phyloP scores from a whole-genome alignment of 257 asterid species.

The Catharanthus roseus region DNA sequence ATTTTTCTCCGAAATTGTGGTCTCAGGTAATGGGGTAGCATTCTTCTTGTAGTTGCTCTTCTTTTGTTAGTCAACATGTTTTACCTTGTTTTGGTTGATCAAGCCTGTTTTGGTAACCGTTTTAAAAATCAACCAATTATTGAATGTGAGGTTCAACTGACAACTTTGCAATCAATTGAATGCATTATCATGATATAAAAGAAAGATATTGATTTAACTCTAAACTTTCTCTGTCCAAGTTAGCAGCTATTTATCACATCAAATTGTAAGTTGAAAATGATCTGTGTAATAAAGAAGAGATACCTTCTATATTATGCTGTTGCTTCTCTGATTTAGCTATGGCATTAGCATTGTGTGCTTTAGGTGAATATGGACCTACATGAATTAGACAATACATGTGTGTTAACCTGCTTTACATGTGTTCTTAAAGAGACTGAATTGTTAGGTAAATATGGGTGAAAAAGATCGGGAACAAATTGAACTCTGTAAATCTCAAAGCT shows the following conservation, averaged over 20 bases:
- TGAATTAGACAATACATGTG: background rate
- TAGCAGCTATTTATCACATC: background rate
- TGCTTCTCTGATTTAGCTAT: background rate
- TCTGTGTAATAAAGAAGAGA: too few species aligned
- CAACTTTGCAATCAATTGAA: background rate
- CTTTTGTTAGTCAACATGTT: background rate
- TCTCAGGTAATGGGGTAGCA: constrained; percentile 44
- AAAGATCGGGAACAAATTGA: background rate
- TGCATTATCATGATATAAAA: background rate
- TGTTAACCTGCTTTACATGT: background rate
- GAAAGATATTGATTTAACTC: background rate
- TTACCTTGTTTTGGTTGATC: background rate
- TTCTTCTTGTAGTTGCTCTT: background rate
- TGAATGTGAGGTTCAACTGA: background rate
- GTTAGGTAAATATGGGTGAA: background rate
- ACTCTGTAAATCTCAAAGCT: background rate
- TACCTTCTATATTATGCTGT: background rate
- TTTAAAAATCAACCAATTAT: background rate
- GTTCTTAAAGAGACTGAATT: background rate
- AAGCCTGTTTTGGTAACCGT: background rate
- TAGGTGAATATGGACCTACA: background rate
- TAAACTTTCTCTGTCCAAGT: background rate
- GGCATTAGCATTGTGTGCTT: too few species aligned
- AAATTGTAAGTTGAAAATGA: background rate
- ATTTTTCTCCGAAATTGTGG: constrained; percentile 59